A percentile compares a stretch with the other conserved stretches of the same genome.
Conservation (phyloP, 1,139 yeast genomes). For the Nadsonia commutata region DNA sequence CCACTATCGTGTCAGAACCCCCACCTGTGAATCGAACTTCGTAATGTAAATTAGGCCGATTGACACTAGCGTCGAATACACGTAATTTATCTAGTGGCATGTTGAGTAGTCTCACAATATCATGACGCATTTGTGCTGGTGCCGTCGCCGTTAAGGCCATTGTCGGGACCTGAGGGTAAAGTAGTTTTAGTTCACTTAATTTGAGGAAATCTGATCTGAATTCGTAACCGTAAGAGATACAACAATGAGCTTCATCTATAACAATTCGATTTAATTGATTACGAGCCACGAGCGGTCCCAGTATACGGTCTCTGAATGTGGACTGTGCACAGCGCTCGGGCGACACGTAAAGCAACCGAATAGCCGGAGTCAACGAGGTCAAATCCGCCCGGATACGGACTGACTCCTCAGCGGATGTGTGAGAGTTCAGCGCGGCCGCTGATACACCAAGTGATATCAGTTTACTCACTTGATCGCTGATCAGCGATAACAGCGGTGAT, state of each 20-base stretch:
- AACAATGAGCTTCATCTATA: slow-evolving; percentile 87
- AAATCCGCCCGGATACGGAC: too few species aligned
- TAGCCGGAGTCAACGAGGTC: too few species aligned
- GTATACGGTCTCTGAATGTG: slow-evolving; percentile 13
- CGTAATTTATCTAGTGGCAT: slow-evolving; percentile 9
- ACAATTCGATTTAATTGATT: slow-evolving; percentile 36
- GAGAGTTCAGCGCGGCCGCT: slow-evolving; percentile 32
- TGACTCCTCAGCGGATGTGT: slow-evolving; percentile 10
- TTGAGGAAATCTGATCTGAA: slow-evolving; percentile 77
- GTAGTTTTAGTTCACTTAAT: slow-evolving; percentile 48
- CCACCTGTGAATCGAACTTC: slow-evolving; percentile 37
- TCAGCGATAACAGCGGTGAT: slow-evolving; percentile 75
- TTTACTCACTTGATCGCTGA: slow-evolving; percentile 85
- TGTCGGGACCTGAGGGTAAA: slow-evolving; percentile 60
- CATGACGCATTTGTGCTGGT: slow-evolving; percentile 12
- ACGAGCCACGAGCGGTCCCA: slow-evolving; percentile 9
- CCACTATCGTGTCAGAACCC: slow-evolving; percentile 12
- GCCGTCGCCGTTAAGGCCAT: slow-evolving; percentile 91
- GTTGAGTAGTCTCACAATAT: slow-evolving; percentile 13
- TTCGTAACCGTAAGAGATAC: slow-evolving; percentile 87
- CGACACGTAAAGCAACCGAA: slow-evolving; percentile 60
- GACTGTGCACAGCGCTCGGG: slow-evolving; percentile 39
- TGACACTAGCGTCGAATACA: slow-evolving; percentile 29
- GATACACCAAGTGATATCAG: slow-evolving; percentile 42
- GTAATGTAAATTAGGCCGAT: slow-evolving; percentile 65